These are phyloP conservation scores for Agaricus blazei DNA, from an alignment of 768 basidiomycete genomes.

Conservation along the genomic window DNA sequence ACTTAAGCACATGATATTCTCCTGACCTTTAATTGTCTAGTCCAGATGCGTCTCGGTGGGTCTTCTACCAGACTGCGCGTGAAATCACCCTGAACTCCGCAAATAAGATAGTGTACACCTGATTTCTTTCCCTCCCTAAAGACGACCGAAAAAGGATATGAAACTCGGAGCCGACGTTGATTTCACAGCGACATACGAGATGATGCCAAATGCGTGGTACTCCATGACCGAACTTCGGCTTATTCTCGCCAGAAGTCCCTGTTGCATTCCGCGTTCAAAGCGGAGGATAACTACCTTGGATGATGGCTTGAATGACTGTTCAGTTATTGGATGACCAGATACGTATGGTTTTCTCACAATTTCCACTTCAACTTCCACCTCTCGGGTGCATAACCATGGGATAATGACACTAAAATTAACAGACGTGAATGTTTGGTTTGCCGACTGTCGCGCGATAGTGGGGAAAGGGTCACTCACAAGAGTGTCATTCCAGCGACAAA, in stretches of 20 bases:
- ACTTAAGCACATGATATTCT: not conserved
- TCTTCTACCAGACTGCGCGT: slow-evolving; percentile 68
- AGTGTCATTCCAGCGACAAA: slow-evolving; percentile 69
- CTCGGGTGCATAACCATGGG: slow-evolving; percentile 74
- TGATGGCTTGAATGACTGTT: slow-evolving; percentile 49
- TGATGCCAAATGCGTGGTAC: slow-evolving; percentile 82
- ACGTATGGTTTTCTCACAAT: slow-evolving; percentile 43
- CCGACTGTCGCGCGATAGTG: not conserved
- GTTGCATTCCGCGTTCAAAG: slow-evolving; percentile 83
- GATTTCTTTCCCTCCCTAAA: slow-evolving; percentile 65
- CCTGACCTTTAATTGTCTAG: slow-evolving; percentile 70
- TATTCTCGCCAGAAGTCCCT: slow-evolving; percentile 74
- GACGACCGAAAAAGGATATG: not conserved
- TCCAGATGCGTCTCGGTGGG: slow-evolving; percentile 72
- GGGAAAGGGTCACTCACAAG: slow-evolving; percentile 40
- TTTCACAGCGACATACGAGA: slow-evolving; percentile 48
- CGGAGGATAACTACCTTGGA: slow-evolving; percentile 76
- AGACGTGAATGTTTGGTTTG: not conserved
- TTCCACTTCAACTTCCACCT: slow-evolving; percentile 74
- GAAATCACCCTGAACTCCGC: slow-evolving; percentile 83
- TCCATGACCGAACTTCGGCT: slow-evolving; percentile 74
- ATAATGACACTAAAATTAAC: slow-evolving; percentile 47
- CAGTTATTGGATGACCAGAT: slow-evolving; percentile 4
- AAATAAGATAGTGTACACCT: slow-evolving; percentile 77
- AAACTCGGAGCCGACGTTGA: not conserved